These are phyloP conservation scores for Stephanodiscus triporus DNA, from an alignment of 108 stramenopile species.

Conservation along the genomic window DNA sequence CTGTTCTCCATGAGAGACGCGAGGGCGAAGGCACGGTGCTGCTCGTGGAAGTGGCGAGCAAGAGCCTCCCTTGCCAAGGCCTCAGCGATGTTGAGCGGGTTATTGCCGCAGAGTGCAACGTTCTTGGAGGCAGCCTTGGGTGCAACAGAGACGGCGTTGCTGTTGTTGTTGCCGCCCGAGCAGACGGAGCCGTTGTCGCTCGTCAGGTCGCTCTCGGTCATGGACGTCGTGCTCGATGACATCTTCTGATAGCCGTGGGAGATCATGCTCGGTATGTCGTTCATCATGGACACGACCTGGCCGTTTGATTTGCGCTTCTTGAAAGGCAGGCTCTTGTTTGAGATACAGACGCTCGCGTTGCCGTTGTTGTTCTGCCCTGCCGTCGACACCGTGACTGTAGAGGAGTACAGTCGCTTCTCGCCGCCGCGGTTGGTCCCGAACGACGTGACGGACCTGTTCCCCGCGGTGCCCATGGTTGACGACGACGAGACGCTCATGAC, in stretches of 20 bases:
- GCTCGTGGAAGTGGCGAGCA: conserved; percentile 47
- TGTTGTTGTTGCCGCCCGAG: not conserved
- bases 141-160: not conserved
- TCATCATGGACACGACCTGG: not conserved
- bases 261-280: conserved; percentile 33
- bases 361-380: conserved; percentile 9
- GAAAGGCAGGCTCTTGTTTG: conserved; percentile 30
- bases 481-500: conserved; percentile 30
- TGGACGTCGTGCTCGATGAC: conserved; percentile 16
- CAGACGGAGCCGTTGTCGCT: conserved; percentile 14
- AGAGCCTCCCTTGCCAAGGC: conserved; percentile 49
- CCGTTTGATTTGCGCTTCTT: conserved; percentile 38
- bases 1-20: conserved; percentile 44
- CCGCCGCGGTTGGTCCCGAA: not conserved
- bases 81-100: conserved; percentile 46
- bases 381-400: conserved; percentile 41
- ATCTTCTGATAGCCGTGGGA: conserved; percentile 19
- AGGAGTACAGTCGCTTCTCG: conserved; percentile 19
- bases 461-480: conserved; percentile 27
- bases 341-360: not conserved
- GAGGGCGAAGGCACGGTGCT: conserved; percentile 34
- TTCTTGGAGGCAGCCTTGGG: conserved; percentile 13
- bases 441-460: conserved; percentile 15
- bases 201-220: conserved; percentile 23
- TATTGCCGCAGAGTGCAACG: conserved; percentile 43